Conservation (phyloP, 805 yeast genomes). For the Lachancea dasiensis region DNA sequence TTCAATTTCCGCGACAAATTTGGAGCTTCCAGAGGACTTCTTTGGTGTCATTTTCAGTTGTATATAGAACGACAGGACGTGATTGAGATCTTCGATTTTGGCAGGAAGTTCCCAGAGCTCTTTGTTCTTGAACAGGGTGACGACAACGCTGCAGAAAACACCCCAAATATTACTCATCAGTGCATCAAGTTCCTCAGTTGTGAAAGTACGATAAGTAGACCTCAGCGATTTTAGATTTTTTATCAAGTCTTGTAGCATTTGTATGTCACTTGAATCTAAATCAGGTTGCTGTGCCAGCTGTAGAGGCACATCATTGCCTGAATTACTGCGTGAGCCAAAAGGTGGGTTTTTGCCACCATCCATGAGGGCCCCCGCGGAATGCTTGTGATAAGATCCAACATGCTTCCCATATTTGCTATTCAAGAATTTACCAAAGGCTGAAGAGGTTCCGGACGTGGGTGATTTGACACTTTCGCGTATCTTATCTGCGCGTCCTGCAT, state of each 20-base stretch:
- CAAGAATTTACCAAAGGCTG: constrained; percentile 25
- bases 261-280: constrained; percentile 13
- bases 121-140: constrained; percentile 27
- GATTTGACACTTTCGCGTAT: constrained; percentile 2
- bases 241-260: constrained; percentile 29
- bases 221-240: constrained; percentile 30
- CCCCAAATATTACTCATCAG: constrained; percentile 31
- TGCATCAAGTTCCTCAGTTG: constrained; percentile 25
- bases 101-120: constrained; percentile 31
- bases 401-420: constrained; percentile 30
- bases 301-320: constrained; percentile 16
- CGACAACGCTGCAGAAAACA: constrained; percentile 24
- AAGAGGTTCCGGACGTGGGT: constrained; percentile 3
- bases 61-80: constrained; percentile 23
- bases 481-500: constrained; percentile 14
- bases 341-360: constrained; percentile 25
- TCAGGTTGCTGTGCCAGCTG: constrained; percentile 12
- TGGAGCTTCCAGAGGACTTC: constrained; percentile 21
- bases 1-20: constrained; percentile 25
- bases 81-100: constrained; percentile 24
- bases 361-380: constrained; percentile 20
- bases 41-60: constrained; percentile 24
- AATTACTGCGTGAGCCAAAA: constrained; percentile 17
- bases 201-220: constrained; percentile 27
- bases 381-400: constrained; percentile 24